phyloP scores from a whole-genome alignment of 768 basidiomycete genomes.

The Cubamyces sp. region DNA sequence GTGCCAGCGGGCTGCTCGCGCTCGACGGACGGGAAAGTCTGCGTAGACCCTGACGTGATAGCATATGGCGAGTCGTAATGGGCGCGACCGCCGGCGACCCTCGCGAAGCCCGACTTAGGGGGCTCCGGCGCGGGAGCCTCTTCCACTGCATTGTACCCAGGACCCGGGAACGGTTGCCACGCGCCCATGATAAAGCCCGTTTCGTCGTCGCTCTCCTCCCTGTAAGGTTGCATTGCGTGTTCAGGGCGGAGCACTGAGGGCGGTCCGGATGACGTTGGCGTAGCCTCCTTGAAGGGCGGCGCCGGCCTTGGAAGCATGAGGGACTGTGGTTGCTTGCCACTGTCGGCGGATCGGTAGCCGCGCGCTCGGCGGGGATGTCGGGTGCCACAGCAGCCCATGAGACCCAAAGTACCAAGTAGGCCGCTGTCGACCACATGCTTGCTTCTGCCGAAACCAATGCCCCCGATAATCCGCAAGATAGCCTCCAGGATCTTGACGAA shows the following conservation, averaged over 20 bases:
- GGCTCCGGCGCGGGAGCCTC: conserved; percentile 38
- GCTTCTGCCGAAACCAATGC: conserved; percentile 84
- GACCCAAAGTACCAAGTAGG: conserved; percentile 79
- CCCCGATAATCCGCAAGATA: conserved; percentile 72
- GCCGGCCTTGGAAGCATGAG: conserved; percentile 32
- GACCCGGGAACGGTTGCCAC: conserved; percentile 77
- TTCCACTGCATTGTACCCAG: conserved; percentile 52
- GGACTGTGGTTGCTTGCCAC: conserved; percentile 27
- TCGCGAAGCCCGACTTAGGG: conserved; percentile 70
- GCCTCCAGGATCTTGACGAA: conserved; percentile 86
- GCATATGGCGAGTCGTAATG: conserved; percentile 87
- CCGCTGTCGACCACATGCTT: conserved; percentile 82
- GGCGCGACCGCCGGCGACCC: conserved; percentile 86
- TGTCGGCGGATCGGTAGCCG: conserved; percentile 22
- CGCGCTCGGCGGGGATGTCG: conserved; percentile 36
- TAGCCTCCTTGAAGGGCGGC: conserved; percentile 32
- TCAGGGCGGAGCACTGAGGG: conserved; percentile 81
- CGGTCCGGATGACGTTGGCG: conserved; percentile 53
- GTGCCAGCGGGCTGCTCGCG: conserved; percentile 32
- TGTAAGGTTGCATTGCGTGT: conserved; percentile 74
- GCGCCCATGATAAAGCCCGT: conserved; percentile 90
- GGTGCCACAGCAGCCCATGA: conserved; percentile 68
- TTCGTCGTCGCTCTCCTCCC: conserved; percentile 81
- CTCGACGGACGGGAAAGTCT: conserved; percentile 69
- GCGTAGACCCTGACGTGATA: conserved; percentile 62